These are phyloP conservation scores for Starmerella sirachaensis DNA, from an alignment of 805 yeast genomes.

Conservation along the genomic window DNA sequence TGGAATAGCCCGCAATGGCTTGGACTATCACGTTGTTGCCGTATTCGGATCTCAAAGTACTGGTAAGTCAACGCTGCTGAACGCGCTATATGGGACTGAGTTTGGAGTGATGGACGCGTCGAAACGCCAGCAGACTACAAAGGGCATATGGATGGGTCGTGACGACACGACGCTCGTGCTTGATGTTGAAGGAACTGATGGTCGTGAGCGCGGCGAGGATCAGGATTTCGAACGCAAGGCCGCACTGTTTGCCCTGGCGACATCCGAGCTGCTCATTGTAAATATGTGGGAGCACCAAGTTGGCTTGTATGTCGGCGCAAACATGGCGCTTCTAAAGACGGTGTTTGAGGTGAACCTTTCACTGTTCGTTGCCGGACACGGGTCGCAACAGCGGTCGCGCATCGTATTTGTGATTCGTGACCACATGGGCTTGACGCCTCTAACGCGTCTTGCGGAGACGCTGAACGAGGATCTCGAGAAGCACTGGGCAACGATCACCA, in stretches of 20 bases:
- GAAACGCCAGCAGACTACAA: constrained; percentile 75
- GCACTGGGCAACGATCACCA: constrained; percentile 68
- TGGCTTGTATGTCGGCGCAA: constrained; percentile 94
- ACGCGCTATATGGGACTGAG: constrained; percentile 69
- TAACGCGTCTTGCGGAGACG: constrained; percentile 56
- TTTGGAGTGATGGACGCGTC: constrained; percentile 91
- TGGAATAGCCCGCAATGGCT: constrained; percentile 34
- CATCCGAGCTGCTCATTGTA: constrained; percentile 79
- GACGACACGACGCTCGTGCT: constrained; percentile 42
- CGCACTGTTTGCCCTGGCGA: constrained; percentile 85
- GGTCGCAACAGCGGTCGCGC: constrained; percentile 22
- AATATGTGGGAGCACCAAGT: constrained; percentile 97
- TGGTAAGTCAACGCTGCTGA: constrained; percentile 87
- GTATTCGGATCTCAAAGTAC: constrained; percentile 97
- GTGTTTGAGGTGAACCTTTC: constrained; percentile 92
- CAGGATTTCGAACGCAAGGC: constrained; percentile 97
- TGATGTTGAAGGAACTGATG: constrained; percentile 99
- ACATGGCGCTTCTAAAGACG: constrained; percentile 87
- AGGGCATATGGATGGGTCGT: constrained; percentile 67
- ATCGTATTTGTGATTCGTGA: constrained; percentile 81
- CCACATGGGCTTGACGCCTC: constrained; percentile 77
- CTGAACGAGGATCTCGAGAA: constrained; percentile 56
- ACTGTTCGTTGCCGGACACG: constrained; percentile 54
- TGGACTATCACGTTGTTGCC: constrained; percentile 77
- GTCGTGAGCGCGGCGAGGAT: constrained; percentile 95